Conservation (phyloP, 192 early-diverging fungal genomes). For the Backusella luteola region DNA sequence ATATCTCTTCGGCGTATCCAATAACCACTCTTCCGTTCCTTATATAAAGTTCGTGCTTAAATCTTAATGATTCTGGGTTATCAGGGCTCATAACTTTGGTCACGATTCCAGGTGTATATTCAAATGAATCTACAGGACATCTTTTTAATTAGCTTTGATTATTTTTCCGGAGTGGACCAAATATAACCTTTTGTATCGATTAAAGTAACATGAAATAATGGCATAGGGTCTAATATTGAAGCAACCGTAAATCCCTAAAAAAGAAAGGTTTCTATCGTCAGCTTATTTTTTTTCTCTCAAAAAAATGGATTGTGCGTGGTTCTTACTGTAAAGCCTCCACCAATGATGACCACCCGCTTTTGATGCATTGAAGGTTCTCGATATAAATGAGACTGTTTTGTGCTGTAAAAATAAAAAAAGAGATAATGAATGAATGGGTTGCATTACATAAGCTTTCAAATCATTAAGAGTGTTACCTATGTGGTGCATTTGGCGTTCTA, state of each 20-base stretch:
- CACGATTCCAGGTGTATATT: conserved; percentile 34
- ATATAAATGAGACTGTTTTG: not conserved
- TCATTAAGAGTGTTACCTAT: not conserved
- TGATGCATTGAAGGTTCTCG: not conserved
- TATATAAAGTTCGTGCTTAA: conserved; percentile 29
- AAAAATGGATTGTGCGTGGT: not conserved
- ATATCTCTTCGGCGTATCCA: conserved; percentile 27
- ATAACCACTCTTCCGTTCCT: conserved; percentile 35
- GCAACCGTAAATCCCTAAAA: conserved; percentile 36
- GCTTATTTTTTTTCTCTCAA: not conserved
- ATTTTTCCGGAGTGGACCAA: not conserved
- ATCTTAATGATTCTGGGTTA: conserved; percentile 15
- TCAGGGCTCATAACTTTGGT: conserved; percentile 21
- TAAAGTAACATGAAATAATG: conserved; percentile 31
- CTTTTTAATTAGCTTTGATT: not conserved
- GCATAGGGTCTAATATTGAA: conserved; percentile 35
- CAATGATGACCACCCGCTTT: conserved; percentile 30
- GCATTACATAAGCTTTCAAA: not conserved
- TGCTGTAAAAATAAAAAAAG: not conserved
- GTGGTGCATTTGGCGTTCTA: not conserved
- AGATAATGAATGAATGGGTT: not conserved
- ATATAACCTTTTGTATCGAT: conserved; percentile 39
- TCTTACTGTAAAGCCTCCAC: conserved; percentile 38
- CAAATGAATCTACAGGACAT: conserved; percentile 30
- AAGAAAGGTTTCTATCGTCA: not conserved